Evolutionary conservation across 805 yeast species (phyloP), one percentile per base, ranked within the genome.

Genomic region (Monosporozyma servazzii): DNA sequence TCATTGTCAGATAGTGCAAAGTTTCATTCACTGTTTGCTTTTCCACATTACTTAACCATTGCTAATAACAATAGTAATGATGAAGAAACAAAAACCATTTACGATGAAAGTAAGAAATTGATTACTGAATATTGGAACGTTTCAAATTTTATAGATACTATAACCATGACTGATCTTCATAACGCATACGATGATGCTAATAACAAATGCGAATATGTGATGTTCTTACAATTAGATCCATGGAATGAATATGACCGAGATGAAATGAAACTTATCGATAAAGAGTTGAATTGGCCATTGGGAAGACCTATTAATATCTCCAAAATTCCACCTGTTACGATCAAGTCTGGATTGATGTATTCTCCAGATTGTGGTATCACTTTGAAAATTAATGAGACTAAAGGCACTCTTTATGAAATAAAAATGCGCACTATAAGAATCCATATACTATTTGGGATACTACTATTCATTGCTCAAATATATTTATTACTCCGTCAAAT

Each of bases 361-460:
- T 88, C 96, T 0, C 97, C 97, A 0, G 96, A 90, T 63, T 90
- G 98, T 71, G 95, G 90, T 0, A 61, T 84, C 2, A 63, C 77
- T 2, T 54, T 87, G 4, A 64, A 68, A 5, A 42, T 77, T 6
- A 64, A 65, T 7, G 55, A 60, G 6, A 66, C 71, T 2, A 50
- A 52, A 13, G 96, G 96, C 1, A 68, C 76, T n/a, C 78, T 81
- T 54, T 66, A 71, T 48, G 90, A 83, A 60, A 25, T 62, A 2
- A 69, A 70, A 45, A 63, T 67, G 18, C 54, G 66, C 23, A 54
- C 66, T 42, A 65, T 77, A 39, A 64, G 81, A 65, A 63, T 63
- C 9, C 65, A 73, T 54, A 50, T 78, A 3, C 50, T 82, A 18
- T 54, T 70, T 8, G 79, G 79, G 0, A 67, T 79, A 15, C 53